These are phyloP conservation scores for Plasmodium coatneyi DNA, from an alignment of 169 alveolate genomes.

Conservation along the genomic window DNA sequence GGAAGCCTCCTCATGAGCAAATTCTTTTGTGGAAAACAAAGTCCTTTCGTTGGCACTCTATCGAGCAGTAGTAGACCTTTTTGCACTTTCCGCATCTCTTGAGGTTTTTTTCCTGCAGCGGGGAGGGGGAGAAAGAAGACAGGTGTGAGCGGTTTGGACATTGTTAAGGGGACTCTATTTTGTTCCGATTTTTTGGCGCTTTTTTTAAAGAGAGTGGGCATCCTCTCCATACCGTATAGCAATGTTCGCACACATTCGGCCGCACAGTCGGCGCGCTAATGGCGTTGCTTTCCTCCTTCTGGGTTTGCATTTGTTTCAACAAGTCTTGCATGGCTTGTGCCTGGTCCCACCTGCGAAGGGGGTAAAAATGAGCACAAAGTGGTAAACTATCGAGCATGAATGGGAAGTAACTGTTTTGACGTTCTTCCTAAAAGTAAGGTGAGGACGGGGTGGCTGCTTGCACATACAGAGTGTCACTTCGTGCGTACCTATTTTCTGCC, in stretches of 20 bases:
- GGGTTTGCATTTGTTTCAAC: conserved; percentile 68
- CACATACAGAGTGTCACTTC: background rate
- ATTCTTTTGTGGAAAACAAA: conserved; percentile 89
- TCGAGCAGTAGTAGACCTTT: conserved; percentile 89
- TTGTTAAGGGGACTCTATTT: background rate
- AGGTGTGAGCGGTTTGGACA: background rate
- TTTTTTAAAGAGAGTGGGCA: background rate
- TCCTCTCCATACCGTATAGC: conserved; percentile 33
- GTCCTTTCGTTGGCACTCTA: conserved; percentile 89
- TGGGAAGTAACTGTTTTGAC: background rate
- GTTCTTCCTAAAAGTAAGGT: background rate
- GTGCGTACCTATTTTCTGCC: conserved; percentile 84
- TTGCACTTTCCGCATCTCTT: conserved; percentile 89
- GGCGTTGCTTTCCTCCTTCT: conserved; percentile 43
- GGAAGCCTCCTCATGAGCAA: conserved; percentile 76
- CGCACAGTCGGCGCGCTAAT: background rate
- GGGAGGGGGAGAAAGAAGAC: background rate
- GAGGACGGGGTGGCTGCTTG: background rate
- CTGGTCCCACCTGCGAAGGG: conserved; percentile 45
- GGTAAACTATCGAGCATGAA: background rate
- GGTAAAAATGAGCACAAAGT: background rate
- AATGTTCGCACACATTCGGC: conserved; percentile 36
- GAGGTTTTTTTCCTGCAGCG: conserved; percentile 36
- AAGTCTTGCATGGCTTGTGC: conserved; percentile 75
- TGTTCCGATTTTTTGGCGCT: too few species aligned